A percentile compares a stretch with the other conserved stretches of the same genome.
Evolutionary conservation across 208 protist genomes (phyloP).

Genomic region (Leishmania lainsoni): DNA sequence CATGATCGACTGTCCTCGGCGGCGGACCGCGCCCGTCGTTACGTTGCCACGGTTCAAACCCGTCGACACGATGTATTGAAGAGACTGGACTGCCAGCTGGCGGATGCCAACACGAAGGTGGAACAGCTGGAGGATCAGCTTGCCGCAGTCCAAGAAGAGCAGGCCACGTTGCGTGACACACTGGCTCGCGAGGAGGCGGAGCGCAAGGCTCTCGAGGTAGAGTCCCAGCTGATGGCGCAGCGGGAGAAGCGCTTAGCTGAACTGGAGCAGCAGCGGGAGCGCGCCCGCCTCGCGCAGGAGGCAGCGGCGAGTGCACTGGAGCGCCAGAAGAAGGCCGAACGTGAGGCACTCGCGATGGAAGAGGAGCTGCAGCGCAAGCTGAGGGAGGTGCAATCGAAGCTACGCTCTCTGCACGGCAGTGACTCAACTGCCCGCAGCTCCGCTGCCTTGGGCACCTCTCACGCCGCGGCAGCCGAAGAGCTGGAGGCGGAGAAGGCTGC

Average conservation of each 20-base stretch:
- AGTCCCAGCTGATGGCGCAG: conserved; percentile 57
- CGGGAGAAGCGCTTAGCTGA: conserved; percentile 52
- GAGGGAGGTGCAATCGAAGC: conserved; percentile 51
- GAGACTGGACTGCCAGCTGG: conserved; percentile 30
- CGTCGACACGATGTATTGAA: conserved; percentile 33
- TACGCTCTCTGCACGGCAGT: conserved; percentile 29
- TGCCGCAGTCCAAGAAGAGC: conserved; percentile 22
- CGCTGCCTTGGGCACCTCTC: neutral
- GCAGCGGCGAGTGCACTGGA: conserved; percentile 62
- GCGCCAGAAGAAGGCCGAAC: conserved; percentile 66
- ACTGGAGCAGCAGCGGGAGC: conserved; percentile 65
- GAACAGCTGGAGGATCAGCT: conserved; percentile 29
- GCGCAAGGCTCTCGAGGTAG: conserved; percentile 55
- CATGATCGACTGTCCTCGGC: conserved; percentile 51
- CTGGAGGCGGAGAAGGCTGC: neutral
- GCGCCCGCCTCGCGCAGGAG: conserved; percentile 58
- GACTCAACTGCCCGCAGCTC: neutral
- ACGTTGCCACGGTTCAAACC: conserved; percentile 23
- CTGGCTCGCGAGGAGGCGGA: conserved; percentile 42
- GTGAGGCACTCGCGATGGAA: conserved; percentile 61
- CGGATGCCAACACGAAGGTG: conserved; percentile 31
- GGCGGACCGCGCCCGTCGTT: conserved; percentile 41
- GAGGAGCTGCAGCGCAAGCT: conserved; percentile 64
- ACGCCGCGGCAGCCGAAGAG: neutral
- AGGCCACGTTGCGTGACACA: conserved; percentile 29